Base-by-base conservation (phyloP, 257 asterid genomes). In the Ophiorrhiza pumila region DNA sequence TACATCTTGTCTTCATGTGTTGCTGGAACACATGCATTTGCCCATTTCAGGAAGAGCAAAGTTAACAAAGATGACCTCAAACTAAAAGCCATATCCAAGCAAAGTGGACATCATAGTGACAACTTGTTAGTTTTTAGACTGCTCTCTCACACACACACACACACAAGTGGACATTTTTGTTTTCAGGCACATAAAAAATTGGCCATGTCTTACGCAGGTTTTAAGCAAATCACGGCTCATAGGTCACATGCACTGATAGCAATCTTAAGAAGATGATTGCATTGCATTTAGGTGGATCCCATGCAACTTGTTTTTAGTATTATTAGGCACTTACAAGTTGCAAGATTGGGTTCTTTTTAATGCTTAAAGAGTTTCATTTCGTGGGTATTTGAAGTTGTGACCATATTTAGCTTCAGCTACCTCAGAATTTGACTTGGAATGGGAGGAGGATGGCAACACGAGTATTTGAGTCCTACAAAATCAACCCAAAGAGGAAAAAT, bases 21-120 rank as follows among this genome's bases (percentile, higher is more conserved):
- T 58, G 43, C 42, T 32, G 62, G 56, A 41, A 41, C 69, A 71
- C 75, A 58, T 45, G 76, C 71, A 35, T 12, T 34, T 61, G 41
- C 49, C 63, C 4, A 22, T 20, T 31, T 7, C 5, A 34, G 31
- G 2, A 55, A 2, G 22, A 20, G 41, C 5, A 72, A 60, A 70
- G 74, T 23, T 25, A 55, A 46, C 55, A 35, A 55, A 53, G 43
- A 15, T 4, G 34, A 35, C 61, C 27, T 68, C 49, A n/a, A n/a
- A n/a, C n/a, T n/a, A n/a, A 41, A 22, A 5, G 22, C 13, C 4
- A 12, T 23, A 55, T 5, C 12, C 20, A 6, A 37, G n/a, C n/a
- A 37, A 35, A 52, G 64, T 52, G 25, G 45, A 63, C 63, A 69
- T 25, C 61, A n/a, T 56, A 56, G 27, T 6, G 34, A 22, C 41